phyloP scores from a whole-genome alignment of 1,139 yeast genomes.

The Ashbya aceris region DNA sequence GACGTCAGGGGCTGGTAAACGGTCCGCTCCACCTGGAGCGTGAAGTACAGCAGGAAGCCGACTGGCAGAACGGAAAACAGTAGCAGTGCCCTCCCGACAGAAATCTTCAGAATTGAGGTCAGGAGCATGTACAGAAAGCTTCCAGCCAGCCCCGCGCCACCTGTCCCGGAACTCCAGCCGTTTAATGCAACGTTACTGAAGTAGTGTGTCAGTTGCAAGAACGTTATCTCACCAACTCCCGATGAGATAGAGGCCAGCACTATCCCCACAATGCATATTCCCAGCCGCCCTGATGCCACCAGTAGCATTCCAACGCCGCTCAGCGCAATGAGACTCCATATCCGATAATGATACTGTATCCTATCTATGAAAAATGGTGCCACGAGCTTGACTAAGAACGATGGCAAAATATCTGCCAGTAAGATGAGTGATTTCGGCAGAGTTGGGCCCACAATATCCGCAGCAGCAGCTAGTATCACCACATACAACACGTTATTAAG shows the following conservation, averaged over 20 bases:
- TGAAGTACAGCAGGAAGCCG: conserved; percentile 37
- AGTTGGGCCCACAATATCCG: conserved; percentile 75
- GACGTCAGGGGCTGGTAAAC: too few relatives aligned
- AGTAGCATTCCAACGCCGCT: conserved; percentile 72
- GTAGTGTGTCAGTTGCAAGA: conserved; percentile 73
- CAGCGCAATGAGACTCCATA: conserved; percentile 45
- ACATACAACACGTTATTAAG: conserved; percentile 85
- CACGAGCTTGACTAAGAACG: conserved; percentile 56
- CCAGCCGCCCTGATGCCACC: conserved; percentile 39
- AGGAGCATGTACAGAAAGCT: conserved; percentile 48
- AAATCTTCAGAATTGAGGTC: conserved; percentile 45
- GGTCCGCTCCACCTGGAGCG: conserved; percentile 10
- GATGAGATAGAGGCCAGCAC: conserved; percentile 73
- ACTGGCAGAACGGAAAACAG: conserved; percentile 42
- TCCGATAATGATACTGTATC: conserved; percentile 49
- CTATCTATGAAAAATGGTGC: conserved; percentile 76
- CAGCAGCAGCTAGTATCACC: conserved; percentile 83
- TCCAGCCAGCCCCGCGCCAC: conserved; percentile 87
- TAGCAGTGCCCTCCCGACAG: conserved; percentile 38
- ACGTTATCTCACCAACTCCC: conserved; percentile 86
- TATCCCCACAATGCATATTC: conserved; percentile 55
- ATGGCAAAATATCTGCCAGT: conserved; percentile 79
- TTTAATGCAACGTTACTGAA: conserved; percentile 52
- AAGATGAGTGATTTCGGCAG: conserved; percentile 83
- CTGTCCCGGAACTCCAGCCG: conserved; percentile 92